These are phyloP conservation scores for Umbilicus rupestris DNA, from an alignment of 164 flowering plant species.

Conservation along the genomic window DNA sequence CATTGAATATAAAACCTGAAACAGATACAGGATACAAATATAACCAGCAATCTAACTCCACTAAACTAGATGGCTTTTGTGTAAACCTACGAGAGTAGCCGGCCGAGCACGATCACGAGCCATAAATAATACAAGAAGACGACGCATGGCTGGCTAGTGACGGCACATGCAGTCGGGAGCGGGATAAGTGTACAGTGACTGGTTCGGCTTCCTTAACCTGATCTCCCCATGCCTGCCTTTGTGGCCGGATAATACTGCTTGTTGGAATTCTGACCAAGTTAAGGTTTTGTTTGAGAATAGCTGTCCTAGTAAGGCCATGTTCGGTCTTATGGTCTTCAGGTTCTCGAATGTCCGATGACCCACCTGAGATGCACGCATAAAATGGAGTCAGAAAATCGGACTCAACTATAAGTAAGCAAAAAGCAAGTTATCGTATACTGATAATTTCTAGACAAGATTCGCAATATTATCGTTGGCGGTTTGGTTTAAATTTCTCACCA, in stretches of 20 bases:
- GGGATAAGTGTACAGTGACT: conserved; percentile 90
- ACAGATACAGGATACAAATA: no score
- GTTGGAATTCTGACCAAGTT: conserved; percentile 69
- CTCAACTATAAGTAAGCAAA: neutral
- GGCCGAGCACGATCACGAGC: no score
- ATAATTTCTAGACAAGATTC: neutral
- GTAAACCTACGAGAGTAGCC: no score
- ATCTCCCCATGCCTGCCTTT: conserved; percentile 70
- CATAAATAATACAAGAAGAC: no score
- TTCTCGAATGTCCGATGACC: conserved; percentile 81
- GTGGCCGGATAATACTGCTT: conserved; percentile 70
- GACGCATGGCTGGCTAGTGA: no score
- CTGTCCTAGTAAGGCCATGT: conserved; percentile 80
- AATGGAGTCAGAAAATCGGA: no score
- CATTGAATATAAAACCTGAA: no score
- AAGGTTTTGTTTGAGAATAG: conserved; percentile 83
- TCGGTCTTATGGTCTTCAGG: conserved; percentile 85
- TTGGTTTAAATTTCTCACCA: conserved; percentile 37
- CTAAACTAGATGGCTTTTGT: no score
- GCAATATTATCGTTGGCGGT: no score
- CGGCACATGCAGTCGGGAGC: conserved; percentile 95
- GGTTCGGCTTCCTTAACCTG: conserved; percentile 51
- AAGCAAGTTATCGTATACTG: no score
- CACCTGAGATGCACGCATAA: conserved; percentile 32
- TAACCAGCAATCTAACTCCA: no score